Conservation (phyloP, 2,329 filamentous ascomycete species). For the Trichoderma guizhouense region DNA sequence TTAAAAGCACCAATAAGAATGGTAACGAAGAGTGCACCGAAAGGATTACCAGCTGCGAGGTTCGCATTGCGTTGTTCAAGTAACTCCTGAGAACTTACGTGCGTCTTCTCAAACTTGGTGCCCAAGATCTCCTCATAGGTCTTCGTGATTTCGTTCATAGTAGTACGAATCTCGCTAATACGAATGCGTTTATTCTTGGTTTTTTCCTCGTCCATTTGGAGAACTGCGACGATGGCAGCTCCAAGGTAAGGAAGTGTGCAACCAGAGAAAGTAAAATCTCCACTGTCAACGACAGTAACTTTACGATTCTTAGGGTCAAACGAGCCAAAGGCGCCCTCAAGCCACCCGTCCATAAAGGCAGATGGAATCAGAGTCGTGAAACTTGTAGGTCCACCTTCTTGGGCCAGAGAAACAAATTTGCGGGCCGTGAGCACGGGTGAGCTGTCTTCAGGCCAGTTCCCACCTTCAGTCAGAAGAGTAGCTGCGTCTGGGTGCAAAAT, state of each 20-base stretch:
- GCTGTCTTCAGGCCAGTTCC: constrained; percentile 4
- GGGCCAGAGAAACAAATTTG: not conserved
- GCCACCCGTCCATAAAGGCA: constrained; percentile 13
- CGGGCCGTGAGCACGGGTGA: constrained; percentile 1
- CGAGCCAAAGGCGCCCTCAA: constrained; percentile 1
- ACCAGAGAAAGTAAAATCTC: not conserved
- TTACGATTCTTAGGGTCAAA: not conserved
- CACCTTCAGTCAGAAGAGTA: not conserved
- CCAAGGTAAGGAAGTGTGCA: not conserved
- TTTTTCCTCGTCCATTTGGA: constrained; percentile 15
- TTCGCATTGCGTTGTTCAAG: not conserved
- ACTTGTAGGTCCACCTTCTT: constrained; percentile 12
- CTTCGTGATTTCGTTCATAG: not conserved
- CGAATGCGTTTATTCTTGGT: constrained; percentile 13
- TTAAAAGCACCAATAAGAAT: not conserved
- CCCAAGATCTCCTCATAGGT: not conserved
- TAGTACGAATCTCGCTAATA: constrained; percentile 3
- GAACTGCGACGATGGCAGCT: not conserved
- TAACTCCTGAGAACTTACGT: not conserved
- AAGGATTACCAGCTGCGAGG: not conserved
- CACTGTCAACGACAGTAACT: not conserved
- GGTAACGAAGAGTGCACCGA: not conserved
- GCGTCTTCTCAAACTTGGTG: not conserved
- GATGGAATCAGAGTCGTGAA: constrained; percentile 12
- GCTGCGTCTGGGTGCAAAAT: constrained; percentile 12